Conservation (phyloP, 2,329 filamentous ascomycete genomes). For the Pseudophaeomoniella oleicola region DNA sequence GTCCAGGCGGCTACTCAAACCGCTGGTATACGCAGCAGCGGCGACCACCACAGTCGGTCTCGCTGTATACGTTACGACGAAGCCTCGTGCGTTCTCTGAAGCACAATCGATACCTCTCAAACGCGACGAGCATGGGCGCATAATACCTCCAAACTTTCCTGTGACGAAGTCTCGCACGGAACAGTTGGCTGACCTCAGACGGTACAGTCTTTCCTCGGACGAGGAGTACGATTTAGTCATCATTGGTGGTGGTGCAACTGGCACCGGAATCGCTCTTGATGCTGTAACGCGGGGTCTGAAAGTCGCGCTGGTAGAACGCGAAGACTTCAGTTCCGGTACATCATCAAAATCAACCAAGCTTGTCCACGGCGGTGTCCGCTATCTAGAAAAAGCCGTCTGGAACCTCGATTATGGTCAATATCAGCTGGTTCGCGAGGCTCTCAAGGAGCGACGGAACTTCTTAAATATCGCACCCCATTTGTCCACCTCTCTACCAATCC, state of each 20-base stretch:
- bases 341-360: constrained; percentile 81
- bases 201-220: constrained; percentile 22
- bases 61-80: not conserved
- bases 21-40: not conserved
- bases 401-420: constrained; percentile 72
- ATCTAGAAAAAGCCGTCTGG: constrained; percentile 75
- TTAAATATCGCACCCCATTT: constrained; percentile 71
- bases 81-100: constrained; percentile 20
- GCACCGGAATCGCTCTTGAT: constrained; percentile 67
- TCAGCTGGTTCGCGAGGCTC: constrained; percentile 63
- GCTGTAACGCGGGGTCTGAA: constrained; percentile 64
- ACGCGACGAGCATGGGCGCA: constrained; percentile 42
- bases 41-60: not conserved
- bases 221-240: constrained; percentile 63
- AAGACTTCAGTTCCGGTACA: constrained; percentile 70
- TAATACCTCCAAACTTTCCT: constrained; percentile 38
- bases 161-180: constrained; percentile 33
- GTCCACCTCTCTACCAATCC: constrained; percentile 66
- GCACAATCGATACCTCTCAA: constrained; percentile 47
- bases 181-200: constrained; percentile 36
- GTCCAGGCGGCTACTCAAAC: not conserved
- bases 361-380: constrained; percentile 71
- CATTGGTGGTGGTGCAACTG: constrained; percentile 67
- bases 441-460: constrained; percentile 72
- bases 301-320: constrained; percentile 67